These are phyloP conservation scores for Brassica incana DNA, from an alignment of 345 rosid species.

Conservation along the genomic window DNA sequence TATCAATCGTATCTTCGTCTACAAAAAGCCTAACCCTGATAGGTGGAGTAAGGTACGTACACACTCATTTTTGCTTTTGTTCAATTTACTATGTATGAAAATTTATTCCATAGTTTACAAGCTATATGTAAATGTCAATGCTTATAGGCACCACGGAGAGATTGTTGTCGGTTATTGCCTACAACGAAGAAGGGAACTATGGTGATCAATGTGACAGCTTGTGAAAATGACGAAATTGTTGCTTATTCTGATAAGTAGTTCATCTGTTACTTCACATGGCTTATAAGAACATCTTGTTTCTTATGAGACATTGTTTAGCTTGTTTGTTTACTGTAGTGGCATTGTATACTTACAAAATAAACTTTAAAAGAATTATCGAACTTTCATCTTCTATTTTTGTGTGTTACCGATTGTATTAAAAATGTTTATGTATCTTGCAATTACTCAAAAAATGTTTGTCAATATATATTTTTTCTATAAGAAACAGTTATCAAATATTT, in stretches of 20 bases:
- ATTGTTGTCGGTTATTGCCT: slow-evolving; percentile 50
- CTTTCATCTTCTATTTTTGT: not conserved
- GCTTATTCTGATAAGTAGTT: slow-evolving; percentile 37
- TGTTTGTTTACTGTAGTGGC: slow-evolving; percentile 2
- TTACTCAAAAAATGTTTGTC: not conserved
- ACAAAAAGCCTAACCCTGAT: slow-evolving; percentile 48
- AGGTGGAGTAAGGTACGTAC: slow-evolving; percentile 51
- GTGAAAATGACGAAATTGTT: slow-evolving; percentile 46
- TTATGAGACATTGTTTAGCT: not conserved
- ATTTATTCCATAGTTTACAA: not conserved
- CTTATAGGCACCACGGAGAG: slow-evolving; percentile 50
- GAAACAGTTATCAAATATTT: not conserved
- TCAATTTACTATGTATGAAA: not conserved
- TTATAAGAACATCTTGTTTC: not conserved
- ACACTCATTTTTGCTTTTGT: not conserved
- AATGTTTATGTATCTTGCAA: not conserved
- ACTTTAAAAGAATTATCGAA: not conserved
- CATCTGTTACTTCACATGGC: not conserved
- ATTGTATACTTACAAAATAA: slow-evolving; percentile 3
- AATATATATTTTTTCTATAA: too few species aligned
- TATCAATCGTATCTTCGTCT: slow-evolving; percentile 42
- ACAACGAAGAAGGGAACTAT: slow-evolving; percentile 40
- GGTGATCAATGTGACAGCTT: slow-evolving; percentile 45
- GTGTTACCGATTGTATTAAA: not conserved
- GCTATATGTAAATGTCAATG: not conserved